Evolutionary conservation across 176 grass and related monocot species (phyloP), one percentile per base, ranked within the genome.

Genomic region (Carex kokanica): DNA sequence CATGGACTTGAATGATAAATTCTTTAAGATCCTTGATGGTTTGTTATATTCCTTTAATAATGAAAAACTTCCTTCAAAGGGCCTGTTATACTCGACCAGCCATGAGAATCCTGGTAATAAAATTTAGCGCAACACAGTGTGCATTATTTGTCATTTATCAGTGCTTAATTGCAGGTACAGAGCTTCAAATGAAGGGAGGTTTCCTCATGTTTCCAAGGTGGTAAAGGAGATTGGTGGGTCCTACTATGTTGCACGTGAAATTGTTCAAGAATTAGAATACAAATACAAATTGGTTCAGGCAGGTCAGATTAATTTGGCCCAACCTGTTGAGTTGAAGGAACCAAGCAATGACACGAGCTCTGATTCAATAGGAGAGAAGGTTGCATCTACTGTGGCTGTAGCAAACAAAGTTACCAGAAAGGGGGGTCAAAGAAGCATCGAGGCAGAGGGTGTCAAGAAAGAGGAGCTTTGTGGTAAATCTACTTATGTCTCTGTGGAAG

Each of bases 261-360:
- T 93, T 55, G 5, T 97, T 65, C 83, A 86, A 52, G 94, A 97
- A 91, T 57, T 97, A 16, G 41, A 84, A 84, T 89, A 91, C 70
- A 90, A 90, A 63, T 34, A 90, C 43, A 77, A 61, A 73, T 83
- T 70, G 64, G 62, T 57, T 38, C 72, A 73, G 18, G 74, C 58
- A 25, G 73, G 66, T 12, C 84, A 71, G 63, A 29, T 32, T 18
- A 84, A 83, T 58, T 11, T 23, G 85, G 70, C 45, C 74, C 32
- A 63, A 80, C 29, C 15, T 77, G 24, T 72, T 8, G 61, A 23
- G 24, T 15, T 25, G 69, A 43, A 36, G 86, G 71, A 88, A 85
- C 64, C 64, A 62, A 38, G 64, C 68, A 29, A 25, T 45, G 52
- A 7, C 17, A 29, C 21, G 43, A 60, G 49, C 72, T 78, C 86